These are phyloP conservation scores for Ogataea pignaliae DNA, from an alignment of 805 yeast species.

Conservation along the genomic window DNA sequence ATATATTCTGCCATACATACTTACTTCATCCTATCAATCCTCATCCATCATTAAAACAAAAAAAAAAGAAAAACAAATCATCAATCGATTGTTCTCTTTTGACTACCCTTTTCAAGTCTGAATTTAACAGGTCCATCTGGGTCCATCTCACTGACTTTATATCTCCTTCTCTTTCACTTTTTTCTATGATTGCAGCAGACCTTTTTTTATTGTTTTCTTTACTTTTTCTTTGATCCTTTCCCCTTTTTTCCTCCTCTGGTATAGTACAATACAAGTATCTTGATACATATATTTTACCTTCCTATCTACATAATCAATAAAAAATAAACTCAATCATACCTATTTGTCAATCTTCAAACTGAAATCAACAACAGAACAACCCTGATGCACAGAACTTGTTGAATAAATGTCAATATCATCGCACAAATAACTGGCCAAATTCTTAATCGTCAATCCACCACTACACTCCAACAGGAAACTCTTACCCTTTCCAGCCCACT, in stretches of 20 bases:
- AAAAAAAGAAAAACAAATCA: no score
- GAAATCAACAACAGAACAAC: slow-evolving; percentile 77
- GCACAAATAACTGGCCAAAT: slow-evolving; percentile 61
- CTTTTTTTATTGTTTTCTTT: not conserved
- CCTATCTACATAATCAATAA: not conserved
- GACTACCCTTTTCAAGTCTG: no score
- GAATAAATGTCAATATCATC: slow-evolving; percentile 85
- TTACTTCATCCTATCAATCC: no score
- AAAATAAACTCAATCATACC: no score
- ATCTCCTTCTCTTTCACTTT: not conserved
- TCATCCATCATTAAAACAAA: no score
- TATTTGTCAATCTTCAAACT: slow-evolving; percentile 59
- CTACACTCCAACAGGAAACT: slow-evolving; percentile 79
- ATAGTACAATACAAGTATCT: no score
- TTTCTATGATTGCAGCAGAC: not conserved
- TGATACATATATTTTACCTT: not conserved
- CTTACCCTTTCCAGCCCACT: slow-evolving; percentile 43
- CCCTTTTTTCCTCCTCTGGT: not conserved
- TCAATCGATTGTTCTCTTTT: no score
- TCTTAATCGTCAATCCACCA: slow-evolving; percentile 78
- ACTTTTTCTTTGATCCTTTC: not conserved
- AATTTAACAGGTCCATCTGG: no score
- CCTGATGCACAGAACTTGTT: slow-evolving; percentile 90
- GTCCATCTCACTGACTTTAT: not conserved
- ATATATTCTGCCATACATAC: no score